Conservation (phyloP, 768 basidiomycete genomes). For the Kwoniella sp. region DNA sequence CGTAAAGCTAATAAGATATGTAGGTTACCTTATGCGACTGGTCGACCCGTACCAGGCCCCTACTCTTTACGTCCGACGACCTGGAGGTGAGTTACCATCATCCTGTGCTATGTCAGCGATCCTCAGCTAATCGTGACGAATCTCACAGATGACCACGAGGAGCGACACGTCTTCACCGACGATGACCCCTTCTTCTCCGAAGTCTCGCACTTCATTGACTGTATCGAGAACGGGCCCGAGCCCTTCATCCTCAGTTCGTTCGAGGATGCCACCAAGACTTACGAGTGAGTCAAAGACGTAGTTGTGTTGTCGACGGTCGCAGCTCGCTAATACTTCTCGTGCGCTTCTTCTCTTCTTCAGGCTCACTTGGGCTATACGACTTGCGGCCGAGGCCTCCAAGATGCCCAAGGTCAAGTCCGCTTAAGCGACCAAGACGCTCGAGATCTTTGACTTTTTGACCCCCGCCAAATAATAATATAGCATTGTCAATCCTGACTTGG, state of each 20-base stretch:
- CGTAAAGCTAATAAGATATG: constrained; percentile 62
- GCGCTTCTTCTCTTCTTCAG: constrained; percentile 7
- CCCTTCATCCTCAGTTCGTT: constrained; percentile 79
- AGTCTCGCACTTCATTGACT: constrained; percentile 82
- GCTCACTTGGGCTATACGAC: constrained; percentile 87
- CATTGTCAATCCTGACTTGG: background rate
- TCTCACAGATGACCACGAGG: constrained; percentile 58
- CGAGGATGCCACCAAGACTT: constrained; percentile 82
- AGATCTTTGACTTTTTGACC: background rate
- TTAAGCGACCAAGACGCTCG: constrained; percentile 2
- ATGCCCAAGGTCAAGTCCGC: constrained; percentile 26
- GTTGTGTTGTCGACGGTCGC: too few species aligned
- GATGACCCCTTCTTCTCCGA: constrained; percentile 71
- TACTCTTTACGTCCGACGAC: constrained; percentile 72
- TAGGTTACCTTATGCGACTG: constrained; percentile 65
- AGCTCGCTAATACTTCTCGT: background rate
- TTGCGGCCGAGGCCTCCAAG: constrained; percentile 51
- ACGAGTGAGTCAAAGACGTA: constrained; percentile 61
- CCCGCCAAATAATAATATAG: background rate
- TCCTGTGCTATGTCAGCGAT: background rate
- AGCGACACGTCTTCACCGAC: constrained; percentile 50
- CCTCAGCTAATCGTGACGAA: constrained; percentile 1
- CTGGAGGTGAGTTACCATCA: constrained; percentile 60
- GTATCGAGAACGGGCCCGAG: constrained; percentile 82
- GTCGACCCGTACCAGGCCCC: constrained; percentile 91